Percentiles rank a stretch among this genome's conserved stretches.
These are phyloP conservation scores for Conidiobolus incongruus DNA, from an alignment of 371 early-diverging fungal species.

Conservation along the genomic window DNA sequence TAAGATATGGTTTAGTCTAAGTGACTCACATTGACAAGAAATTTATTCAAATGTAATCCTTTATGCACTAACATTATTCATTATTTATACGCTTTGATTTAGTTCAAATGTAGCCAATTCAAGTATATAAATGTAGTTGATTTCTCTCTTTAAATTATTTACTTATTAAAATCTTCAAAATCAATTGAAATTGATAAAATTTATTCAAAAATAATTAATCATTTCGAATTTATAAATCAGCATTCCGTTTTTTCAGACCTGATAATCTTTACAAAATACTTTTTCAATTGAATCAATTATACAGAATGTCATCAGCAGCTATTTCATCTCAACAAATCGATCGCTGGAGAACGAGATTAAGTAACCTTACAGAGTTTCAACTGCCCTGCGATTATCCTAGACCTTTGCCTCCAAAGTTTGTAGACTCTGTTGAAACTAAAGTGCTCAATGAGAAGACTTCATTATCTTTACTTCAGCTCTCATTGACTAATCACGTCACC, in stretches of 20 bases:
- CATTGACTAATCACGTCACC: constrained; percentile 20
- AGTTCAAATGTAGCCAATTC: too few species aligned
- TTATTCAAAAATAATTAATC: too few species aligned
- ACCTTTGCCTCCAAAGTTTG: constrained; percentile 59
- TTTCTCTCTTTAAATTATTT: too few species aligned
- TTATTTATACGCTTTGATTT: neutral
- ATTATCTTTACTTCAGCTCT: constrained; percentile 50
- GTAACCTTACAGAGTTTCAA: constrained; percentile 45
- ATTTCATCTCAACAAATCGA: constrained; percentile 5
- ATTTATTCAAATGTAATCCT: too few species aligned
- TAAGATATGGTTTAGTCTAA: too few species aligned
- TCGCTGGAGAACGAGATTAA: constrained; percentile 32
- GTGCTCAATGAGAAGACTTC: constrained; percentile 41
- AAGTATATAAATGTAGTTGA: too few species aligned
- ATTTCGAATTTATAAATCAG: too few species aligned
- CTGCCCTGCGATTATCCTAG: constrained; percentile 84
- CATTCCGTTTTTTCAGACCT: too few species aligned
- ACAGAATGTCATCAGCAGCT: too few species aligned
- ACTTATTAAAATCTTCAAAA: too few species aligned
- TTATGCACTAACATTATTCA: neutral
- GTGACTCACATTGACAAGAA: too few species aligned
- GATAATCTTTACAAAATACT: neutral
- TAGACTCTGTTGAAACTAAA: constrained; percentile 57
- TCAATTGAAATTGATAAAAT: too few species aligned
- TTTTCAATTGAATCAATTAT: neutral